phyloP scores from a whole-genome alignment of 108 stramenopile species.

The Stephanodiscus minutulus region DNA sequence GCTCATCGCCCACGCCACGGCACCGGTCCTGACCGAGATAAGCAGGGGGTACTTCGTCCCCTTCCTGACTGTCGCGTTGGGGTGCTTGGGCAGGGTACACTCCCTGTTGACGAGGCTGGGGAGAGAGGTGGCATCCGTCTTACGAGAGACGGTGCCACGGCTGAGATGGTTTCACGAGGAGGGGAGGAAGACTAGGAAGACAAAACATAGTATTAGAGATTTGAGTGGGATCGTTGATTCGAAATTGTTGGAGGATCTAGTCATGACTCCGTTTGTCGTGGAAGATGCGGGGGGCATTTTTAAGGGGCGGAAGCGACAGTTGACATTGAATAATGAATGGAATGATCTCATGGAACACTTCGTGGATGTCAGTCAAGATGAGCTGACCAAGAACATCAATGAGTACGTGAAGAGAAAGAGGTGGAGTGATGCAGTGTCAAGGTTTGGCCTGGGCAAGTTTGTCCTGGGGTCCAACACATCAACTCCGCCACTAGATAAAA shows the following conservation, averaged over 20 bases:
- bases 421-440: slow-evolving; percentile 22
- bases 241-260: slow-evolving; percentile 15
- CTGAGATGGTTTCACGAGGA: slow-evolving; percentile 2
- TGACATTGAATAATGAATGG: slow-evolving; percentile 16
- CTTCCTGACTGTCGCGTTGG: slow-evolving; percentile 64
- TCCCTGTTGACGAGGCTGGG: slow-evolving; percentile 30
- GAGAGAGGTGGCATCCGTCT: slow-evolving; percentile 24
- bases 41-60: slow-evolving; percentile 79
- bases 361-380: slow-evolving; percentile 32
- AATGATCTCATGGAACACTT: slow-evolving; percentile 28
- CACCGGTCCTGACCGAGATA: slow-evolving; percentile 57
- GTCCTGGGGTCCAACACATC: not conserved
- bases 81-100: slow-evolving; percentile 40
- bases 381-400: slow-evolving; percentile 21
- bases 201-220: not conserved
- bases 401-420: slow-evolving; percentile 18
- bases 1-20: slow-evolving; percentile 62
- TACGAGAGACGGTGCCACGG: slow-evolving; percentile 21
- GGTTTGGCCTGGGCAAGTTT: slow-evolving; percentile 14
- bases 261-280: slow-evolving; percentile 2
- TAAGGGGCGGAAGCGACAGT: not conserved
- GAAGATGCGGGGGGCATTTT: not conserved
- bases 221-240: slow-evolving; percentile 2
- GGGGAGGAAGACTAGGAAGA: not conserved
- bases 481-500: not conserved